Percentiles rank a stretch among this genome's conserved stretches.
Evolutionary conservation across 768 basidiomycete species (phyloP).

Genomic region (Hirschioporus abietinus): DNA sequence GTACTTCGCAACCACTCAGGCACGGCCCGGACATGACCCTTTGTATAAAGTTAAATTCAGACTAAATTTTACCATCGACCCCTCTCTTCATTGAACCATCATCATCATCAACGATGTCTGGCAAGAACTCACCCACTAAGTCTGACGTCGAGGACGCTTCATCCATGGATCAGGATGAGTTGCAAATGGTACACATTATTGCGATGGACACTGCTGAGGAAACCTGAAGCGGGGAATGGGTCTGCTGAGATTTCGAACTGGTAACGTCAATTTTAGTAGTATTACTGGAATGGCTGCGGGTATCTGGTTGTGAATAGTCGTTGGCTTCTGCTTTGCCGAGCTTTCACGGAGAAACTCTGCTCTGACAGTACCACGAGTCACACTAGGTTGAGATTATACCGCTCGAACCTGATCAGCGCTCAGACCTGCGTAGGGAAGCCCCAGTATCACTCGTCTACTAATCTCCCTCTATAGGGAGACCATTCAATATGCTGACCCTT

Average conservation of each 20-base stretch:
- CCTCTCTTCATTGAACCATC: neutral
- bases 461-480: slow-evolving; percentile 35
- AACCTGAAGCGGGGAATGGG: slow-evolving; percentile 24
- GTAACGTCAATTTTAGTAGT: slow-evolving; percentile 71
- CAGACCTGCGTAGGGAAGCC: slow-evolving; percentile 97
- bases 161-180: slow-evolving; percentile 38
- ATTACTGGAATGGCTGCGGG: slow-evolving; percentile 84
- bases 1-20: slow-evolving; percentile 11
- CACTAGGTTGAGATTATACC: slow-evolving; percentile 90
- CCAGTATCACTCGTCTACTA: slow-evolving; percentile 55
- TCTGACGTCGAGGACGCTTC: slow-evolving; percentile 22
- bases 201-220: slow-evolving; percentile 22
- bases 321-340: slow-evolving; percentile 19
- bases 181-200: slow-evolving; percentile 50
- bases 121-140: slow-evolving; percentile 11
- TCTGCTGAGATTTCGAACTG: slow-evolving; percentile 39
- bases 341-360: slow-evolving; percentile 4
- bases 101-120: neutral
- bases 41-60: neutral
- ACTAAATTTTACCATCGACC: slow-evolving; percentile 5
- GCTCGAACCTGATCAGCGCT: slow-evolving; percentile 97
- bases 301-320: slow-evolving; percentile 51
- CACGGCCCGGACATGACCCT: slow-evolving; percentile 8
- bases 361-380: slow-evolving; percentile 2
- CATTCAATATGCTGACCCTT: slow-evolving; percentile 44